These are phyloP conservation scores for Pseudogymnoascus destructans DNA, from an alignment of 2,329 filamentous ascomycete genomes.

Conservation along the genomic window DNA sequence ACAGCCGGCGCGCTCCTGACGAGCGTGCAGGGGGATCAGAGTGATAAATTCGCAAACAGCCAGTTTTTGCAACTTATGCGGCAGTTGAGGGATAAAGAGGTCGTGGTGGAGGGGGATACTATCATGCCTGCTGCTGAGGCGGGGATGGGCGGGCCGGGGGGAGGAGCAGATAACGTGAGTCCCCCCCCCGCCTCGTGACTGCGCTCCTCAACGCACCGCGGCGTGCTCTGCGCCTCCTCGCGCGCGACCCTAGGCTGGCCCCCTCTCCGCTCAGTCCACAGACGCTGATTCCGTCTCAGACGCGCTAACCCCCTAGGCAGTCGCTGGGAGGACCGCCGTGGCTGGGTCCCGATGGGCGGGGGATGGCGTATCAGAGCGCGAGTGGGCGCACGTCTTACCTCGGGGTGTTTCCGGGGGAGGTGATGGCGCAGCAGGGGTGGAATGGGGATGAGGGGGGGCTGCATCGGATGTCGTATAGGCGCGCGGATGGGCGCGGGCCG, in stretches of 20 bases:
- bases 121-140: constrained; percentile 31
- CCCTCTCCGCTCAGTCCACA: background rate
- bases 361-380: too few species aligned
- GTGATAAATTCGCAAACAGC: constrained; percentile 65
- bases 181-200: background rate
- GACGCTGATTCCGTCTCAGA: background rate
- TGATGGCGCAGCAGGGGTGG: too few species aligned
- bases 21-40: constrained; percentile 54
- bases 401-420: too few species aligned
- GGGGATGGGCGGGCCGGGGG: background rate
- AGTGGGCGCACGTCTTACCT: too few species aligned
- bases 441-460: too few species aligned
- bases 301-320: background rate
- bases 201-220: background rate
- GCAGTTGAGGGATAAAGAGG: constrained; percentile 54
- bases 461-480: too few species aligned
- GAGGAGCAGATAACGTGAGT: background rate
- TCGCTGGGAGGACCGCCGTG: too few species aligned
- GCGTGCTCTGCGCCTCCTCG: background rate
- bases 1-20: constrained; percentile 61
- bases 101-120: constrained; percentile 56
- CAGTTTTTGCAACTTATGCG: constrained; percentile 68
- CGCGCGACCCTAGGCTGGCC: background rate
- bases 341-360: too few species aligned
- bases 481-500: too few species aligned